Evolutionary conservation across 805 yeast genomes (phyloP).

Genomic region (Aciculoconidium aculeatum): DNA sequence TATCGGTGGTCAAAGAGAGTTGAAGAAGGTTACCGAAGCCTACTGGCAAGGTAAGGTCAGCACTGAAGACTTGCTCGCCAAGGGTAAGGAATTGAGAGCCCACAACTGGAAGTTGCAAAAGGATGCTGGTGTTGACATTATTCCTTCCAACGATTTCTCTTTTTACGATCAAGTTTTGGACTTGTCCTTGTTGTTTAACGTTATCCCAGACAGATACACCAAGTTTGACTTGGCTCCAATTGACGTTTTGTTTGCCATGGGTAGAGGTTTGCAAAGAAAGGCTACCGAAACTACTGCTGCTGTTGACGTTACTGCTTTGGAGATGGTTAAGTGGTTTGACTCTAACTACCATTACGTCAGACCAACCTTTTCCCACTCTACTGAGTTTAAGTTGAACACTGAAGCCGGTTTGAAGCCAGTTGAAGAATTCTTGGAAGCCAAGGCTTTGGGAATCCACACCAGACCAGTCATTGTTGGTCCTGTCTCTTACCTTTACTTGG

Average conservation of each 20-base stretch:
- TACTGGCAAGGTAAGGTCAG: constrained; percentile 96
- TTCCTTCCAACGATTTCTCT: constrained; percentile 97
- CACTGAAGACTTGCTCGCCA: constrained; percentile 80
- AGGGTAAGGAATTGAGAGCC: constrained; percentile 93
- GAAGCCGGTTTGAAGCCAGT: constrained; percentile 84
- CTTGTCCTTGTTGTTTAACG: constrained; percentile 87
- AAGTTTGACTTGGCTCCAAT: constrained; percentile 83
- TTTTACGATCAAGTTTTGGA: constrained; percentile 97
- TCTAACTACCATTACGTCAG: constrained; percentile 99
- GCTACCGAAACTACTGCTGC: constrained; percentile 83
- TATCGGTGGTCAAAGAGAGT: constrained; percentile 98
- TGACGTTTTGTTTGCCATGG: constrained; percentile 97
- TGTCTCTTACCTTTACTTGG: constrained; percentile 87
- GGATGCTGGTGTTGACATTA: constrained; percentile 94
- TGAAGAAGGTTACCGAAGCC: constrained; percentile 97
- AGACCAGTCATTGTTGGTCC: constrained; percentile 98
- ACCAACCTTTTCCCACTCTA: constrained; percentile 95
- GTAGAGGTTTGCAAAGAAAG: constrained; percentile 98
- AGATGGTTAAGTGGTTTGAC: constrained; percentile 99
- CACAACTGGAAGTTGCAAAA: constrained; percentile 97
- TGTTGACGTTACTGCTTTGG: constrained; percentile 97
- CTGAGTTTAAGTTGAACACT: constrained; percentile 85
- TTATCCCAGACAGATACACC: constrained; percentile 94
- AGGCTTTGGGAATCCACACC: constrained; percentile 91
- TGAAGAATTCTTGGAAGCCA: constrained; percentile 96